These are phyloP conservation scores for Hirschfeldia incana DNA, from an alignment of 345 rosid genomes.

Conservation along the genomic window DNA sequence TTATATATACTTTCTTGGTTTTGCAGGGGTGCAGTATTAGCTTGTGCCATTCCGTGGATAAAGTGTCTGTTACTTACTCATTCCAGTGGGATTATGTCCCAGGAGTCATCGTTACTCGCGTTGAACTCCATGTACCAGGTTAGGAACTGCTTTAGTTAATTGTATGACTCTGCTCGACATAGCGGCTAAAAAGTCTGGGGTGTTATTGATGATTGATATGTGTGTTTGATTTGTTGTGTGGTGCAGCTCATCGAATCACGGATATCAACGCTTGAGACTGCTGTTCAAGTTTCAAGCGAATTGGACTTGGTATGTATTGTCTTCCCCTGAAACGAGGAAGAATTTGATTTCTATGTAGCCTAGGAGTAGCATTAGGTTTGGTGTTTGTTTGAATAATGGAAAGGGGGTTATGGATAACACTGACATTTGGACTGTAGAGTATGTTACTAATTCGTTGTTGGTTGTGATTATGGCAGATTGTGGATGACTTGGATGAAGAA, in stretches of 20 bases:
- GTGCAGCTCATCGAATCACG: conserved; percentile 88
- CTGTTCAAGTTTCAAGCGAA: conserved; percentile 69
- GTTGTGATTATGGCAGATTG: conserved; percentile 43
- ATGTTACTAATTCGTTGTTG: conserved; percentile 7
- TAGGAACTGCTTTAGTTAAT: not conserved
- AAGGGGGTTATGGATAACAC: not conserved
- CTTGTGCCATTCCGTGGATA: conserved; percentile 89
- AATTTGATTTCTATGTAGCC: conserved; percentile 2
- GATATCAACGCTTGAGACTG: conserved; percentile 62
- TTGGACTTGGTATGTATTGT: conserved; percentile 49
- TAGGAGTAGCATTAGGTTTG: not conserved
- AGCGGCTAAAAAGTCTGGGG: not conserved
- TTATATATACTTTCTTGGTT: not conserved
- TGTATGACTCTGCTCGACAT: not conserved
- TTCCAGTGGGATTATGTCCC: conserved; percentile 82
- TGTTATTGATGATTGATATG: not conserved
- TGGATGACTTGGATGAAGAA: conserved; percentile 48
- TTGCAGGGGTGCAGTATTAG: conserved; percentile 86
- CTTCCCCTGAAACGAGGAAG: not conserved
- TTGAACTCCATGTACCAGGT: conserved; percentile 93
- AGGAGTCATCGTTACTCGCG: conserved; percentile 68
- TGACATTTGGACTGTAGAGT: not conserved
- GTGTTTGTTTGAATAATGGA: not conserved
- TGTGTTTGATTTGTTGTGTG: conserved; percentile 10
- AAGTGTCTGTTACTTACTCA: conserved; percentile 79